Conservation (phyloP, 371 early-diverging fungal species). For the Smittium culicis region DNA sequence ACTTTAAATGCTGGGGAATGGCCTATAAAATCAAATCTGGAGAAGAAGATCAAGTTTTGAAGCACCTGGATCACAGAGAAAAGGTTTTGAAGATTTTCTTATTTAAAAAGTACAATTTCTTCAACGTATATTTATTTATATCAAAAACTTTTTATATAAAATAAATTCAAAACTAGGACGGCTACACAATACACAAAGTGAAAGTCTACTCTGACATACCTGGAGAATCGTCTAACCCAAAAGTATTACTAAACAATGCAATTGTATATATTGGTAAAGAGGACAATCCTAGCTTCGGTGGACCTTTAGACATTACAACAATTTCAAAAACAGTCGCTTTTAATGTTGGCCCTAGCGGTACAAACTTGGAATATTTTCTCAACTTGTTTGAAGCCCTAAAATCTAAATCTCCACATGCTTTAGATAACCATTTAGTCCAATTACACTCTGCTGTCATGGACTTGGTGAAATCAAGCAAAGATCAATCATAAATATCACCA, state of each 20-base stretch:
- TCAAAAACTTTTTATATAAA: no score
- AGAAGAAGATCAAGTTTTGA: constrained; percentile 45
- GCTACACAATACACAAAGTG: constrained; percentile 55
- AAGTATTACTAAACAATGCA: constrained; percentile 34
- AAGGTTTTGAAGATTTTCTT: constrained; percentile 37
- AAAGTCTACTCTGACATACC: constrained; percentile 38
- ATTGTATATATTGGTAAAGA: constrained; percentile 71
- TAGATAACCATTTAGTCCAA: background rate
- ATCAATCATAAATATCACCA: no score
- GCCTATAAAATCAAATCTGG: constrained; percentile 62
- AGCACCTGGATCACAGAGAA: constrained; percentile 76
- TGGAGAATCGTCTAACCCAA: constrained; percentile 16
- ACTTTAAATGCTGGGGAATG: constrained; percentile 68
- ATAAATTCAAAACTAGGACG: constrained; percentile 36
- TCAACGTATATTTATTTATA: no score
- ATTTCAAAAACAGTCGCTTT: constrained; percentile 58
- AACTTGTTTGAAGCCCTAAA: constrained; percentile 52
- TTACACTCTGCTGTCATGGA: background rate
- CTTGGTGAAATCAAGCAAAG: no score
- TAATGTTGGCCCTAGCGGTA: constrained; percentile 61
- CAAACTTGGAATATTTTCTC: constrained; percentile 60
- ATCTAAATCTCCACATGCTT: constrained; percentile 7
- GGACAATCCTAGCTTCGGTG: constrained; percentile 66
- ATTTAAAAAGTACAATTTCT: constrained; percentile 15
- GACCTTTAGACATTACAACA: constrained; percentile 47